phyloP scores from a whole-genome alignment of 768 basidiomycete species.

The Leccinum obscurum region DNA sequence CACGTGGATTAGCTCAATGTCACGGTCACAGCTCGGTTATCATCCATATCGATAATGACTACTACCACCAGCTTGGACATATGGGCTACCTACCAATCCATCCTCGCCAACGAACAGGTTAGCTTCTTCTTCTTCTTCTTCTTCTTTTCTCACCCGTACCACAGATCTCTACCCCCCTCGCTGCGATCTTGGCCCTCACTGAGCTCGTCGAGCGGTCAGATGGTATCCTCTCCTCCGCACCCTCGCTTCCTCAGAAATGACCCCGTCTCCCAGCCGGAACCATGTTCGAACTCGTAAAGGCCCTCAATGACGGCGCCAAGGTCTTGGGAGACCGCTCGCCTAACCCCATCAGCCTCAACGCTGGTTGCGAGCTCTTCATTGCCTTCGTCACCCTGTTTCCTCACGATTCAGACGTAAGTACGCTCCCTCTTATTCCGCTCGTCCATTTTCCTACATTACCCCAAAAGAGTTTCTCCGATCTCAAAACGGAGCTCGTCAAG shows the following conservation, averaged over 20 bases:
- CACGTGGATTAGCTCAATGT: slow-evolving; percentile 20
- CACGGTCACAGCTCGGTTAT: background rate
- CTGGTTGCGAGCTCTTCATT: slow-evolving; percentile 90
- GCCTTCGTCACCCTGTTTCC: slow-evolving; percentile 85
- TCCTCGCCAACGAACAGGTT: slow-evolving; percentile 68
- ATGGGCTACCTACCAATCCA: slow-evolving; percentile 53
- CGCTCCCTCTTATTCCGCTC: slow-evolving; percentile 15
- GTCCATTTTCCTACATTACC: slow-evolving; percentile 9
- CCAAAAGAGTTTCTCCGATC: slow-evolving; percentile 72
- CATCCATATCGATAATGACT: slow-evolving; percentile 10
- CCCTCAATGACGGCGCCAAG: slow-evolving; percentile 73
- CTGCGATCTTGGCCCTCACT: slow-evolving; percentile 84
- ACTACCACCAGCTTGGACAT: slow-evolving; percentile 41
- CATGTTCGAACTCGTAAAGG: slow-evolving; percentile 90
- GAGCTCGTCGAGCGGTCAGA: slow-evolving; percentile 78
- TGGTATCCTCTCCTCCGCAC: slow-evolving; percentile 47
- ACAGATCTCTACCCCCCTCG: slow-evolving; percentile 79
- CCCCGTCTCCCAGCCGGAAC: slow-evolving; percentile 62
- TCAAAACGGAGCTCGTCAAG: slow-evolving; percentile 79
- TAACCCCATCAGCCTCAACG: slow-evolving; percentile 81
- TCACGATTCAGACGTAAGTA: slow-evolving; percentile 74
- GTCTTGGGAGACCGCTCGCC: slow-evolving; percentile 59
- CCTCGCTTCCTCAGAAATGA: slow-evolving; percentile 4
- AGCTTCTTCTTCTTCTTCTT: slow-evolving; percentile 18
- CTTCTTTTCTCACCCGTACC: background rate